A percentile compares a stretch with the other conserved stretches of the same genome.
Evolutionary conservation across 148 eudicot species (phyloP).

Genomic region (Vaccinium vitisidaea): DNA sequence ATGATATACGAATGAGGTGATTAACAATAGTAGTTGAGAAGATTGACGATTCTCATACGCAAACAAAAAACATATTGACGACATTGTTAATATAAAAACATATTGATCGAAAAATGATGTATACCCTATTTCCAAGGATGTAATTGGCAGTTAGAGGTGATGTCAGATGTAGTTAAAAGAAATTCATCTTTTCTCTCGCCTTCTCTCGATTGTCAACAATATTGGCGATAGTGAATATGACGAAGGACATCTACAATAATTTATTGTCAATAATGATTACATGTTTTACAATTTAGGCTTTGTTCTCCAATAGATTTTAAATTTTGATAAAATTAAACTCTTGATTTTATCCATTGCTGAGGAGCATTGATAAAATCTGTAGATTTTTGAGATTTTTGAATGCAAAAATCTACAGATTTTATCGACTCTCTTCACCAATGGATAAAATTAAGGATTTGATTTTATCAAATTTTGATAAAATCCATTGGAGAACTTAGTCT

Average conservation of each 20-base stretch:
- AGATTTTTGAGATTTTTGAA: too few species aligned
- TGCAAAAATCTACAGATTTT: too few species aligned
- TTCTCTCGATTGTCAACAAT: background rate
- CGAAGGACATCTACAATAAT: background rate
- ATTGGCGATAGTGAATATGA: background rate
- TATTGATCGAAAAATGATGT: background rate
- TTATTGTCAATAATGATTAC: background rate
- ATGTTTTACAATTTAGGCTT: too few species aligned
- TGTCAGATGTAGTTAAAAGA: background rate
- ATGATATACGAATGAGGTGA: background rate
- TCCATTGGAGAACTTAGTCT: too few species aligned
- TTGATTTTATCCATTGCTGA: too few species aligned
- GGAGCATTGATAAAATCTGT: too few species aligned
- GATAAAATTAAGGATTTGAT: too few species aligned
- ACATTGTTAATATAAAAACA: background rate
- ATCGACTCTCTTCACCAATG: too few species aligned
- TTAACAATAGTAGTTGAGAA: background rate
- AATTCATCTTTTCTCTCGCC: background rate
- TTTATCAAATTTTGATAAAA: too few species aligned
- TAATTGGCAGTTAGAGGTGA: background rate
- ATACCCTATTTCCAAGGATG: background rate
- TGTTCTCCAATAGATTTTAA: too few species aligned
- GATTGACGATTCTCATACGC: background rate
- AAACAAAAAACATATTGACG: background rate
- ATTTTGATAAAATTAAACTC: too few species aligned